Evolutionary conservation across 1,284 basidiomycete species (phyloP).

Genomic region (Austroboletus niveus): DNA sequence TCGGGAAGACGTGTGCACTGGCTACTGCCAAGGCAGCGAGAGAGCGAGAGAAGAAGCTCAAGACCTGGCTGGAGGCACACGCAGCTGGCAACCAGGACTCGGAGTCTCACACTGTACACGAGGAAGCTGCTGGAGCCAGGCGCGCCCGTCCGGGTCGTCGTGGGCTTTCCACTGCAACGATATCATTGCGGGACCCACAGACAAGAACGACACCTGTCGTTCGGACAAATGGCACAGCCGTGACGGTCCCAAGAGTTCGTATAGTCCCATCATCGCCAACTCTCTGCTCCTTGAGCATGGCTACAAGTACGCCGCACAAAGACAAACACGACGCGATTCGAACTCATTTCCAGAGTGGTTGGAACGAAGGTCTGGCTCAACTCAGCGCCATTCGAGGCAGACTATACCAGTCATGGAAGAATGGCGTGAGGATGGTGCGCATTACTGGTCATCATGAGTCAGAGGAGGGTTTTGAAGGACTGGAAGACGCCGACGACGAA

Average conservation of each 20-base stretch:
- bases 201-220: constrained; percentile 8
- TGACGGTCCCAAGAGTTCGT: constrained; percentile 35
- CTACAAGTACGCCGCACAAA: constrained; percentile 30
- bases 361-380: constrained; percentile 53
- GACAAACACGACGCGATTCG: constrained; percentile 39
- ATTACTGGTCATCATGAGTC: constrained; percentile 32
- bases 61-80: constrained; percentile 45
- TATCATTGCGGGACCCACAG: constrained; percentile 46
- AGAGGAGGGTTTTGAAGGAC: constrained; percentile 45
- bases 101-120: neutral
- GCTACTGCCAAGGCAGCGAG: constrained; percentile 51
- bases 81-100: neutral
- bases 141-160: constrained; percentile 42
- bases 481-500: constrained; percentile 42
- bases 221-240: constrained; percentile 3
- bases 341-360: constrained; percentile 56
- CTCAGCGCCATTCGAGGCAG: constrained; percentile 43
- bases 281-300: constrained; percentile 42
- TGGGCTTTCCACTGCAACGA: constrained; percentile 54
- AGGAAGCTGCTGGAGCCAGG: constrained; percentile 9
- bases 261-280: constrained; percentile 43
- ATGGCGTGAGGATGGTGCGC: constrained; percentile 45
- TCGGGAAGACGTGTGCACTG: constrained; percentile 57
- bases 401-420: constrained; percentile 45
- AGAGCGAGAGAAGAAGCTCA: constrained; percentile 58